Conservation (phyloP, 148 eudicot genomes). For the Fagopyrum esculentum region DNA sequence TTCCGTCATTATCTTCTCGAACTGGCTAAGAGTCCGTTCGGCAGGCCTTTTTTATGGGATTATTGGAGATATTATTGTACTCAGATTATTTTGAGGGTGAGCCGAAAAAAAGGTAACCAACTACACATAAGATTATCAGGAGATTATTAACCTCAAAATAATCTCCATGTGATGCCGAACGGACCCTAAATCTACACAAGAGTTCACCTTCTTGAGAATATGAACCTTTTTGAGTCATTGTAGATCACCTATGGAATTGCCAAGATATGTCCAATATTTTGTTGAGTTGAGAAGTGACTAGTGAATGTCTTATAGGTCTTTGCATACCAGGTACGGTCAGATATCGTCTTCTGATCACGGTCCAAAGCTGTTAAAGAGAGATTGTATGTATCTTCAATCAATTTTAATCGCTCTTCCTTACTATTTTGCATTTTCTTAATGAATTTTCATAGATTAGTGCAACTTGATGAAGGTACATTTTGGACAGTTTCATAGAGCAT, state of each 20-base stretch:
- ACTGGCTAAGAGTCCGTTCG: too few species aligned
- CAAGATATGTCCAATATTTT: not conserved
- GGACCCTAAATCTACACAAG: not conserved
- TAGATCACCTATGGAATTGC: not conserved
- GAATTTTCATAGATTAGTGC: not conserved
- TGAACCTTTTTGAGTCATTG: not conserved
- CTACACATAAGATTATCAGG: too few species aligned
- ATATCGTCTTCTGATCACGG: not conserved
- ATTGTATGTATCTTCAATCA: not conserved
- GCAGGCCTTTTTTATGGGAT: too few species aligned
- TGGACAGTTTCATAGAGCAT: too few species aligned
- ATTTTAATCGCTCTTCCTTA: not conserved
- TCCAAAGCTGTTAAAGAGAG: not conserved
- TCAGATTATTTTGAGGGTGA: too few species aligned
- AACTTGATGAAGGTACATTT: not conserved
- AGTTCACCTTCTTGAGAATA: not conserved
- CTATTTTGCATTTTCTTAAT: not conserved
- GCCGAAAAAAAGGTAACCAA: too few species aligned
- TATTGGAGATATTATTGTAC: too few species aligned
- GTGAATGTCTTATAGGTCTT: not conserved
- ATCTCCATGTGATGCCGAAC: too few species aligned
- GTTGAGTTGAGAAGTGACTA: not conserved
- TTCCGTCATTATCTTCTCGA: not conserved
- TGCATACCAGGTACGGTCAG: not conserved
- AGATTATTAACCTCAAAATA: too few species aligned